These are phyloP conservation scores for Dryadomyces quercivorus DNA, from an alignment of 2,329 filamentous ascomycete genomes.

Conservation along the genomic window DNA sequence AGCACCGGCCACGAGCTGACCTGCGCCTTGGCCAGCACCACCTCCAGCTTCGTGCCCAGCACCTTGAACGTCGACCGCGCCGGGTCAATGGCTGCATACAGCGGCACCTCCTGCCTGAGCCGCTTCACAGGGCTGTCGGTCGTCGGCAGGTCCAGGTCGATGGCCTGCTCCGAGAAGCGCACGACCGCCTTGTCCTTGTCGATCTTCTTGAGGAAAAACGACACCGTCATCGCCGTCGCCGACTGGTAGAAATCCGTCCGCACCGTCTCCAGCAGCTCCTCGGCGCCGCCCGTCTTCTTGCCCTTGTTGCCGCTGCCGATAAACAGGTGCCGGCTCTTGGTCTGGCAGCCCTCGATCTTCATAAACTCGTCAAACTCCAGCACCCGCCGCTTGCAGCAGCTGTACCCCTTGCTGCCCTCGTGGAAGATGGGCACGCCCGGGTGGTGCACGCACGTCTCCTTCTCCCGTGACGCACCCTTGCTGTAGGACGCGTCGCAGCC, in stretches of 20 bases:
- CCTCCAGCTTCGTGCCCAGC: conserved; percentile 79
- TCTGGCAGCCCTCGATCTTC: conserved; percentile 84
- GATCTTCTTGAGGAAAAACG: conserved; percentile 95
- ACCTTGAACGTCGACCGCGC: conserved; percentile 68
- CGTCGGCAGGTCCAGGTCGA: conserved; percentile 76
- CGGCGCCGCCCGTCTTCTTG: conserved; percentile 33
- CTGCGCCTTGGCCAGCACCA: conserved; percentile 60
- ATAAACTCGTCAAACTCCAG: conserved; percentile 97
- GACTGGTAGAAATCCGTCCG: conserved; percentile 95
- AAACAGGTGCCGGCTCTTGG: conserved; percentile 72
- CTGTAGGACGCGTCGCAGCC: conserved; percentile 59
- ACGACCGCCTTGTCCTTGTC: conserved; percentile 68
- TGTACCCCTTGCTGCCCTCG: conserved; percentile 96
- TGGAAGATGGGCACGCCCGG: conserved; percentile 90
- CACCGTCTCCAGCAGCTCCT: conserved; percentile 69
- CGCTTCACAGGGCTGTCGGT: conserved; percentile 65
- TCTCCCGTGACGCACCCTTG: conserved; percentile 45
- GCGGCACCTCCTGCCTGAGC: conserved; percentile 59
- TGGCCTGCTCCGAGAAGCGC: conserved; percentile 47
- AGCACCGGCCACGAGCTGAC: conserved; percentile 76
- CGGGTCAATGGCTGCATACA: conserved; percentile 67
- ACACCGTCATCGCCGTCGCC: conserved; percentile 68
- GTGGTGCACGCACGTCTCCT: conserved; percentile 76
- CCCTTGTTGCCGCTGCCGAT: conserved; percentile 62
- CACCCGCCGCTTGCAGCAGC: conserved; percentile 89